These are phyloP conservation scores for Kickxella alabastrina DNA, from an alignment of 192 early-diverging fungal genomes.

Conservation along the genomic window DNA sequence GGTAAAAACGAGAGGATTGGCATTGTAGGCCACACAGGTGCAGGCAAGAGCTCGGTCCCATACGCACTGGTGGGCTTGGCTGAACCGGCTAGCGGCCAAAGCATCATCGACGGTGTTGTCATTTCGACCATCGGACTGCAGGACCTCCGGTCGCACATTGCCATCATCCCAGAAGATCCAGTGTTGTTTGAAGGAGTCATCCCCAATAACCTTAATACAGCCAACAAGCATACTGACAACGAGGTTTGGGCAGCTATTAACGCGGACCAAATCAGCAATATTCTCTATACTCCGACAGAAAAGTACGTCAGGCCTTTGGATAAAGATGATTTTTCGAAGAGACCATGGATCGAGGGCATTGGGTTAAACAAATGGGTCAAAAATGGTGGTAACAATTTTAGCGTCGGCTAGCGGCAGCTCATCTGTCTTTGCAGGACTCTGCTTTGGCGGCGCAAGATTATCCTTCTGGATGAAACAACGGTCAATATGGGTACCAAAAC, in stretches of 20 bases:
- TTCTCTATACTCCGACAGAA: slow-evolving; percentile 1
- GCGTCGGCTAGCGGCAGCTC: slow-evolving; percentile 58
- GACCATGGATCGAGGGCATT: slow-evolving; percentile 57
- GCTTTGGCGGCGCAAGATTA: slow-evolving; percentile 56
- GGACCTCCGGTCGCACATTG: too few species aligned
- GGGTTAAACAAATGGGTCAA: slow-evolving; percentile 37
- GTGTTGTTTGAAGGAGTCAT: slow-evolving; percentile 34
- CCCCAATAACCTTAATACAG: slow-evolving; percentile 75
- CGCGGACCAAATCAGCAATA: slow-evolving; percentile 2
- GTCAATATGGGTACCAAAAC: slow-evolving; percentile 13
- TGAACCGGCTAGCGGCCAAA: slow-evolving; percentile 58
- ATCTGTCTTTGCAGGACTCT: slow-evolving; percentile 70
- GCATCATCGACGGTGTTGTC: slow-evolving; percentile 67
- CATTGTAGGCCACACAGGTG: too few species aligned
- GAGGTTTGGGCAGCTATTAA: too few species aligned
- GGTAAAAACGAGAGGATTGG: too few species aligned
- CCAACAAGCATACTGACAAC: too few species aligned
- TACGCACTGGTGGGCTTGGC: slow-evolving; percentile 68
- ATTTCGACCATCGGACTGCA: slow-evolving; percentile 60
- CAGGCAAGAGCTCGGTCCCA: slow-evolving; percentile 53
- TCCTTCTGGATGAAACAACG: slow-evolving; percentile 64
- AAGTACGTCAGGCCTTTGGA: background rate
- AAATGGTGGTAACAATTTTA: background rate
- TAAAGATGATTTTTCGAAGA: slow-evolving; percentile 42
- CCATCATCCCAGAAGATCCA: slow-evolving; percentile 72